phyloP scores from a whole-genome alignment of 208 protist species.

The Leishmania lainsoni region DNA sequence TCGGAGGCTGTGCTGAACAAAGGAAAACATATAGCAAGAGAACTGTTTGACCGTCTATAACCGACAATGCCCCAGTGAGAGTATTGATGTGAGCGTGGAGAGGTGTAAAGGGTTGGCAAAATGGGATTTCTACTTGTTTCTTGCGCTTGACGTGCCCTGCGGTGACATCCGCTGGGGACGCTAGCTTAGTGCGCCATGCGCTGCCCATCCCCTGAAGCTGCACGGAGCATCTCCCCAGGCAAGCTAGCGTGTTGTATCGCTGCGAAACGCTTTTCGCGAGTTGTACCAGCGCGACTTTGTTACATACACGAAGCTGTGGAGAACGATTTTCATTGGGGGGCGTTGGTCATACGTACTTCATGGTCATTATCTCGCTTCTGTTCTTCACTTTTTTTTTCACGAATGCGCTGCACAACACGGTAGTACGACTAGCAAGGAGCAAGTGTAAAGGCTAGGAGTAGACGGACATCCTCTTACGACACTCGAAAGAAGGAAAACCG shows the following conservation, averaged over 20 bases:
- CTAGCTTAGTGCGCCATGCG: not conserved
- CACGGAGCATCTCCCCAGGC: not conserved
- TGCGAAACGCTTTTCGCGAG: not conserved
- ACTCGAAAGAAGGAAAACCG: not conserved
- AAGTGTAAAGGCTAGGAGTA: not conserved
- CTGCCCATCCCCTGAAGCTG: not conserved
- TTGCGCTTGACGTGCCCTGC: not conserved
- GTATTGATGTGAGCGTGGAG: not conserved
- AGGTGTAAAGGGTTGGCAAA: not conserved
- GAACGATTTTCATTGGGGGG: not conserved
- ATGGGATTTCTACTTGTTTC: not conserved
- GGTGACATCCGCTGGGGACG: not conserved
- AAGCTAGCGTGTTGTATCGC: not conserved
- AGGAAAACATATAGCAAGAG: slow-evolving; percentile 9
- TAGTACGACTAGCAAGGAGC: not conserved
- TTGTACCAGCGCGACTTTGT: not conserved
- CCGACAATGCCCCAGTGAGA: not conserved
- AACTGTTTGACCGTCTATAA: not conserved
- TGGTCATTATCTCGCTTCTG: slow-evolving; percentile 14
- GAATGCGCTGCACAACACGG: too few relatives aligned
- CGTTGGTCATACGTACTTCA: not conserved
- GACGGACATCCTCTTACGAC: not conserved
- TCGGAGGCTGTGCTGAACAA: slow-evolving; percentile 12
- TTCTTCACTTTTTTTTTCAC: not conserved
- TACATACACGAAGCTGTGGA: not conserved